Conservation (phyloP, 1,139 yeast species). For the Blastobotrys petasosporus region DNA sequence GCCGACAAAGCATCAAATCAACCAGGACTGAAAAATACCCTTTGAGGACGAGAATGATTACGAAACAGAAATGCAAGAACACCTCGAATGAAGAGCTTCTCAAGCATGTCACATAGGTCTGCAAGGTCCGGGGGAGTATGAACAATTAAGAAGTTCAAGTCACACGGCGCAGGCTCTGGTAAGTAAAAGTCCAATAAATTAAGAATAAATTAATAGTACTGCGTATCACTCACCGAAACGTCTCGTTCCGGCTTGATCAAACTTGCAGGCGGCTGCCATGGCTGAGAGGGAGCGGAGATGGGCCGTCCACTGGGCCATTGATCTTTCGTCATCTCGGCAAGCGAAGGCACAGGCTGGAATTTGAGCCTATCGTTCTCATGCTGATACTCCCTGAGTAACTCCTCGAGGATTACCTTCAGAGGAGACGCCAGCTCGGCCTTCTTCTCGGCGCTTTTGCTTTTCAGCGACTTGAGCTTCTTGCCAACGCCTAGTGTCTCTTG, state of each 20-base stretch:
- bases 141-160: too few relatives aligned
- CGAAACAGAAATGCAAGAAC: too few relatives aligned
- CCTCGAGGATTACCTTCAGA: constrained; percentile 15
- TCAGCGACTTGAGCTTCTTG: constrained; percentile 5
- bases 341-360: constrained; percentile 32
- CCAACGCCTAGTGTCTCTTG: constrained; percentile 13
- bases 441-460: constrained; percentile 11
- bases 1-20: too few relatives aligned
- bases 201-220: not conserved
- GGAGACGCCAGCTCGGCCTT: constrained; percentile 7
- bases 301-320: constrained; percentile 35
- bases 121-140: too few relatives aligned
- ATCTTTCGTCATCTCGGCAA: constrained; percentile 22
- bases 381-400: constrained; percentile 21
- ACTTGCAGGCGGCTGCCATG: constrained; percentile 27
- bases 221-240: not conserved
- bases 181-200: not conserved
- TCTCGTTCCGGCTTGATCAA: not conserved
- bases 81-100: too few relatives aligned
- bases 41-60: too few relatives aligned
- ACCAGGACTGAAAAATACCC: too few relatives aligned
- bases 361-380: constrained; percentile 31
- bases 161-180: too few relatives aligned
- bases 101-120: too few relatives aligned
- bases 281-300: constrained; percentile 24